A percentile compares a stretch with the other conserved stretches of the same genome.
Evolutionary conservation across 1,284 basidiomycete species (phyloP).

Genomic region (Heliocybe sulcata): DNA sequence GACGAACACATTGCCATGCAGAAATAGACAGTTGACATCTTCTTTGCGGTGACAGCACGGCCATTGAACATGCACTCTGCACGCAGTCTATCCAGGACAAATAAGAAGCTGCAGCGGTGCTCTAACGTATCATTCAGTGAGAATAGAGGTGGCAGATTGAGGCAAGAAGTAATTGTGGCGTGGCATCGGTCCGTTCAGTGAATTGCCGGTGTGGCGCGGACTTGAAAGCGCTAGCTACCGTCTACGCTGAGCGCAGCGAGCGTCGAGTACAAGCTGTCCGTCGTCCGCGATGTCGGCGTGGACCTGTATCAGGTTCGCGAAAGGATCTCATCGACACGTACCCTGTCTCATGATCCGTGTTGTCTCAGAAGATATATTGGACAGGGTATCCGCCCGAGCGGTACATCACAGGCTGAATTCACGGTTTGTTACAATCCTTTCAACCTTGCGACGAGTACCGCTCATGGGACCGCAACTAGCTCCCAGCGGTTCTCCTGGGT

Average conservation of each 20-base stretch:
- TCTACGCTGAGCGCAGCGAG: too few species aligned
- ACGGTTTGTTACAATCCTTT: background rate
- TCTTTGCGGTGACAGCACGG: background rate
- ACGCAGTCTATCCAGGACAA: background rate
- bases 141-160: background rate
- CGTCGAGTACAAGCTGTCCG: background rate
- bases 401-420: background rate
- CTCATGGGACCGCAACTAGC: slow-evolving; percentile 15
- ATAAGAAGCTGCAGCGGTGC: background rate
- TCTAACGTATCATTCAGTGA: background rate
- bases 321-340: background rate
- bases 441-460: background rate
- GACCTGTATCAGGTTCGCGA: background rate
- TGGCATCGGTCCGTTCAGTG: too few species aligned
- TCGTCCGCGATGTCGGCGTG: background rate
- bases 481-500: slow-evolving; percentile 47
- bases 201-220: too few species aligned
- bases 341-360: background rate
- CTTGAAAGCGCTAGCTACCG: too few species aligned
- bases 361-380: background rate
- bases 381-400: background rate
- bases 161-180: too few species aligned
- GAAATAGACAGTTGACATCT: background rate
- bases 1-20: background rate
- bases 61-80: background rate